Conservation (phyloP, 2,329 filamentous ascomycete genomes). For the Aspergillus caelatus region DNA sequence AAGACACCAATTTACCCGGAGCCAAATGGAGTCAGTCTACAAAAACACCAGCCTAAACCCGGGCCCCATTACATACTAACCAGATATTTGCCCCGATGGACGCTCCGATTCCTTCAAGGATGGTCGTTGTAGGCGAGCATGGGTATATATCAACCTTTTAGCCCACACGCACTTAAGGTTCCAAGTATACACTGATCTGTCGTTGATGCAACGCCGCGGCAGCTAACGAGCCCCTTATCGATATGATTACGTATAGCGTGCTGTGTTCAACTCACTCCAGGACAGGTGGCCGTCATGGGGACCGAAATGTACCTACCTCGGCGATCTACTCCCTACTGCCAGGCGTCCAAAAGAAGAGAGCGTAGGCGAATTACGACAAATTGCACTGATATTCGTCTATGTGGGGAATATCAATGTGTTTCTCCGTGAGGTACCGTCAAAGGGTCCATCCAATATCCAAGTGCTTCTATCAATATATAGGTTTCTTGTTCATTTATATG, state of each 20-base stretch:
- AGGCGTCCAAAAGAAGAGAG: not conserved
- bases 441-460: not conserved
- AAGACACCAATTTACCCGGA: slow-evolving; percentile 13
- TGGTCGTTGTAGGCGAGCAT: not conserved
- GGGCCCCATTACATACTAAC: not conserved
- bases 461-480: not conserved
- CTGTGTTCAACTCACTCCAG: not conserved
- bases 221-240: not conserved
- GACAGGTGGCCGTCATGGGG: not conserved
- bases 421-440: not conserved
- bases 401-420: not conserved
- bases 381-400: not conserved
- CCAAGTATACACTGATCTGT: not conserved
- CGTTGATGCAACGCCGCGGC: not conserved
- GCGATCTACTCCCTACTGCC: not conserved
- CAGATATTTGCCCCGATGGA: not conserved
- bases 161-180: not conserved
- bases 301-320: not conserved
- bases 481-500: not conserved
- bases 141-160: not conserved
- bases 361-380: not conserved
- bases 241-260: not conserved
- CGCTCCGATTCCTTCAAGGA: not conserved
- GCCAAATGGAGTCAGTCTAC: slow-evolving; percentile 3
- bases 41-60: slow-evolving; percentile 9